Evolutionary conservation across 305 asterid species (phyloP).

Genomic region (Solanum hybrid): DNA sequence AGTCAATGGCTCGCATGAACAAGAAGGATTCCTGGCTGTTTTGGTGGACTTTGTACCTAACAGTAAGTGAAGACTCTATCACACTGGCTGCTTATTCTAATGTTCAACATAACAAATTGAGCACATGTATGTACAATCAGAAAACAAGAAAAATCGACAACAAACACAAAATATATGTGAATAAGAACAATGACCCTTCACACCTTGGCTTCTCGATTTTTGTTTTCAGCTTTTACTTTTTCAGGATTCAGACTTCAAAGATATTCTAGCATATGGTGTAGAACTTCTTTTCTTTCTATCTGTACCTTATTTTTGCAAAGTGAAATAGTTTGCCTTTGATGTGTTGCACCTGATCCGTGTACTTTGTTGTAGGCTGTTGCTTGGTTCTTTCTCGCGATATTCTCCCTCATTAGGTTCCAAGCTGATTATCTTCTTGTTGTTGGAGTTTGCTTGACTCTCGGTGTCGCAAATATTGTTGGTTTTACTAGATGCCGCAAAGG

Average conservation of each 20-base stretch:
- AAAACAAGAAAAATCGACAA: background rate
- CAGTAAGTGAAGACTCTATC: slow-evolving; percentile 40
- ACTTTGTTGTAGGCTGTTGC: slow-evolving; percentile 58
- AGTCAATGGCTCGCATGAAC: slow-evolving; percentile 95
- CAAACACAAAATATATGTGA: background rate
- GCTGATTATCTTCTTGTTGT: slow-evolving; percentile 94
- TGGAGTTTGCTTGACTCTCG: slow-evolving; percentile 92
- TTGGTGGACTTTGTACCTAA: slow-evolving; percentile 94
- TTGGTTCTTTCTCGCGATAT: slow-evolving; percentile 80
- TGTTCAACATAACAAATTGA: background rate
- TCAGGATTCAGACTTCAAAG: background rate
- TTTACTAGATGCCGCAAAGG: slow-evolving; percentile 91
- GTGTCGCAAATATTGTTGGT: slow-evolving; percentile 90
- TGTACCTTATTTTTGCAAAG: background rate
- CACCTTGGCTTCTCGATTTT: background rate
- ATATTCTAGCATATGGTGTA: background rate
- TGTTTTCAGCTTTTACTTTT: background rate
- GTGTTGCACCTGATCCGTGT: background rate
- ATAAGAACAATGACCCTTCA: background rate
- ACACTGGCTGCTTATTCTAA: background rate
- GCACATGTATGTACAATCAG: background rate
- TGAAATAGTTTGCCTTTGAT: background rate
- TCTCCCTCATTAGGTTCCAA: slow-evolving; percentile 83
- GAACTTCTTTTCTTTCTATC: background rate
- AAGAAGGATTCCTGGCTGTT: slow-evolving; percentile 98